A percentile compares a stretch with the other conserved stretches of the same genome.
Evolutionary conservation across 202 grass and related monocot species (phyloP).

Genomic region (Setaria italica): DNA sequence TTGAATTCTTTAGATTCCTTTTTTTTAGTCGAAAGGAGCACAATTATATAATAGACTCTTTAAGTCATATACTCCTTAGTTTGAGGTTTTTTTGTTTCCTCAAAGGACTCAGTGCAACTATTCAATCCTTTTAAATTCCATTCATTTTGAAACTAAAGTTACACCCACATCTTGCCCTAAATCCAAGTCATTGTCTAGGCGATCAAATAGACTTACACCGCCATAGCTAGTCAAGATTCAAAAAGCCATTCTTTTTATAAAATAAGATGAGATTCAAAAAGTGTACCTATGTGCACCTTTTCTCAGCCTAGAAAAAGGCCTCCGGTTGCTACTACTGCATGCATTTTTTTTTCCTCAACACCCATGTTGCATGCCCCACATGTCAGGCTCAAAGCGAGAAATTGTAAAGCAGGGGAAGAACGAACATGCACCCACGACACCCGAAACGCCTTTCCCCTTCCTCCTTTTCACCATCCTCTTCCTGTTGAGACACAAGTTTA

Average conservation of each 20-base stretch:
- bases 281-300: not conserved
- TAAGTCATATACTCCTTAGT: not conserved
- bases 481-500: constrained; percentile 36
- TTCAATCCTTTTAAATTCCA: not conserved
- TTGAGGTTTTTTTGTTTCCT: not conserved
- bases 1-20: not conserved
- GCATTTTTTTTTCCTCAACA: not conserved
- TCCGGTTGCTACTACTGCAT: too few relatives aligned
- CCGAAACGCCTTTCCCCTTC: constrained; percentile 15
- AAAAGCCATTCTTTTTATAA: not conserved
- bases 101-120: not conserved
- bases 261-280: not conserved
- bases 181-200: not conserved
- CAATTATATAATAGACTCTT: too few relatives aligned
- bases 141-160: not conserved
- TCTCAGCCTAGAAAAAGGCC: not conserved
- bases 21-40: not conserved
- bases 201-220: not conserved
- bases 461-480: constrained; percentile 10
- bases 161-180: not conserved
- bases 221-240: constrained; percentile 30
- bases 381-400: constrained; percentile 21
- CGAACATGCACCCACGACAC: constrained; percentile 45
- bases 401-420: not conserved
- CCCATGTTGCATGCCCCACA: not conserved